phyloP scores from a whole-genome alignment of 257 asterid genomes.

The Capsicum rhomboideum region DNA sequence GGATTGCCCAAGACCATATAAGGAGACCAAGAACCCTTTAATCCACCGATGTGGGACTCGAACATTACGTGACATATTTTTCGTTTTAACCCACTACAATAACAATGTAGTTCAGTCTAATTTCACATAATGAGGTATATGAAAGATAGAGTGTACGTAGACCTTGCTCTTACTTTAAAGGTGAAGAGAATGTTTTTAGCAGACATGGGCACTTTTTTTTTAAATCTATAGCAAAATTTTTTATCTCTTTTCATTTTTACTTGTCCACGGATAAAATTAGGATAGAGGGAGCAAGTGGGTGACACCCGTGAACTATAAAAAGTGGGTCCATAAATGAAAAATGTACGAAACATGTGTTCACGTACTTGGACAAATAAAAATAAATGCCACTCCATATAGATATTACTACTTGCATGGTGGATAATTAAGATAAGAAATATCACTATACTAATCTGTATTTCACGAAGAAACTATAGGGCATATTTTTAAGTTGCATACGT shows the following conservation, averaged over 20 bases:
- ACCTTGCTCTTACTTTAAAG: too few species aligned
- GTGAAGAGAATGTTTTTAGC: too few species aligned
- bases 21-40: too few species aligned
- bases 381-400: neutral
- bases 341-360: neutral
- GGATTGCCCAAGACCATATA: too few species aligned
- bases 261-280: neutral
- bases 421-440: neutral
- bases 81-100: neutral
- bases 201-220: too few species aligned
- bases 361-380: neutral
- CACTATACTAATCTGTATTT: neutral
- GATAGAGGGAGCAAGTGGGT: neutral
- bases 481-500: too few species aligned
- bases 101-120: too few species aligned
- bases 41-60: too few species aligned
- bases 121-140: too few species aligned
- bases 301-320: neutral
- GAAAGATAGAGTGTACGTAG: too few species aligned
- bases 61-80: neutral
- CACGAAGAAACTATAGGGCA: neutral
- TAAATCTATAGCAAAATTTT: too few species aligned
- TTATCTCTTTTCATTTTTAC: too few species aligned
- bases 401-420: neutral
- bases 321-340: neutral